phyloP scores from a whole-genome alignment of 2,329 filamentous ascomycete genomes.

The Ceratocystis lukuohia region DNA sequence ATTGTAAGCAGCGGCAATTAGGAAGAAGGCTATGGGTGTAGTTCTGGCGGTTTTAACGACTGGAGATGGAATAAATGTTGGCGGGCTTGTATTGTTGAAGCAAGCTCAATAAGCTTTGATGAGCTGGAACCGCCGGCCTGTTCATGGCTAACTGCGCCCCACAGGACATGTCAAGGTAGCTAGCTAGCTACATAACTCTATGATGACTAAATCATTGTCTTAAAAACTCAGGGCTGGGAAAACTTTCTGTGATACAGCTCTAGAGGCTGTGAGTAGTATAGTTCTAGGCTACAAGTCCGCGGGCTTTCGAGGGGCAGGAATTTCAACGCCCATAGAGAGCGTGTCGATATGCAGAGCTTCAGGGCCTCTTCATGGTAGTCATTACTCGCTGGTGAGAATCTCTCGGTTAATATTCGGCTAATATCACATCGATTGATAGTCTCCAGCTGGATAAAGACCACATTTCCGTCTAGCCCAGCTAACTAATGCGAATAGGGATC shows the following conservation, averaged over 20 bases:
- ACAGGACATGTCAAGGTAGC: not conserved
- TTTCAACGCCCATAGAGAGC: not conserved
- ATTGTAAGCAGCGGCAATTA: not conserved
- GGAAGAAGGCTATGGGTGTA: not conserved
- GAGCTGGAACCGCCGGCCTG: not conserved
- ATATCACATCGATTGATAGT: not conserved
- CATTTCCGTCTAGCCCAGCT: not conserved
- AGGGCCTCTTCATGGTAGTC: no score
- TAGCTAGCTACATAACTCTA: not conserved
- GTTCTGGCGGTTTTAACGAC: not conserved
- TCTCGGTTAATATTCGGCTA: not conserved
- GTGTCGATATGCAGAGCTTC: no score
- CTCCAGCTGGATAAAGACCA: not conserved
- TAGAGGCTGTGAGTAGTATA: not conserved
- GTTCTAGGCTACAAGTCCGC: not conserved
- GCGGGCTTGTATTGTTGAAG: not conserved
- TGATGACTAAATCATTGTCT: slow-evolving; percentile 3
- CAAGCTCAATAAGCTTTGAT: not conserved
- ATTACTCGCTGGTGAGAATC: no score
- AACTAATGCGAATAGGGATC: no score
- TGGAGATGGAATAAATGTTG: not conserved
- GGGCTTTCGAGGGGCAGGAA: not conserved
- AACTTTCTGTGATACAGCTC: not conserved
- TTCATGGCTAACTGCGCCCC: not conserved
- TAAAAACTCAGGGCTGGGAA: not conserved